Evolutionary conservation across 2,329 filamentous ascomycete species (phyloP).

Genomic region (Calonectria hongkongensis): DNA sequence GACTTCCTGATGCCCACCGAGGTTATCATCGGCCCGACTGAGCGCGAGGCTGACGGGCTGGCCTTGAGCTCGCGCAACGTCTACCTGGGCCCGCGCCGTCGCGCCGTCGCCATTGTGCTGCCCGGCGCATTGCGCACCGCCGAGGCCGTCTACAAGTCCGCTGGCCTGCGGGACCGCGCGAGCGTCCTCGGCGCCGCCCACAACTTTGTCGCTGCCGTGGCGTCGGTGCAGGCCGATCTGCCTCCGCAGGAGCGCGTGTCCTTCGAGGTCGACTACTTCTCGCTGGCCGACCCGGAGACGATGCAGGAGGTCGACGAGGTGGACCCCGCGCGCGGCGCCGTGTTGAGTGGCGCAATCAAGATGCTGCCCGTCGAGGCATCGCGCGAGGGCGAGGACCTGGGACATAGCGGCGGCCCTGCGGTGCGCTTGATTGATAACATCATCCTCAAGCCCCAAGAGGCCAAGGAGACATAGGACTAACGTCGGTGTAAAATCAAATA

Average conservation of each 20-base stretch:
- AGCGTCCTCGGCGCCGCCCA: constrained; percentile 84
- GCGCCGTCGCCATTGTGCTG: constrained; percentile 83
- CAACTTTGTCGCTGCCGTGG: constrained; percentile 72
- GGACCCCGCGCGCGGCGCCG: constrained; percentile 82
- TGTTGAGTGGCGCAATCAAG: constrained; percentile 92
- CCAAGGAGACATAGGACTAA: constrained; percentile 38
- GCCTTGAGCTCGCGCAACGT: constrained; percentile 96
- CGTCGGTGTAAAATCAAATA: constrained; percentile 39
- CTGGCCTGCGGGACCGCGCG: constrained; percentile 71
- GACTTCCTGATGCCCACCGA: constrained; percentile 89
- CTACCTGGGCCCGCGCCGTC: constrained; percentile 86
- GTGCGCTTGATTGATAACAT: constrained; percentile 97
- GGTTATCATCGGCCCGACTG: constrained; percentile 84
- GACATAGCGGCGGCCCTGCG: constrained; percentile 81
- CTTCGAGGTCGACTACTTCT: constrained; percentile 94
- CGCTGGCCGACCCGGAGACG: constrained; percentile 88
- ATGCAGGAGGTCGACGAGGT: constrained; percentile 86
- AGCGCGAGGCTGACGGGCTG: constrained; percentile 86
- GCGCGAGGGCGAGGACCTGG: constrained; percentile 82
- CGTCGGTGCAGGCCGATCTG: constrained; percentile 78
- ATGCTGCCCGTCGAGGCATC: constrained; percentile 88
- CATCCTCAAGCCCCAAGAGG: constrained; percentile 73
- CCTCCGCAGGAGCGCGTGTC: constrained; percentile 76
- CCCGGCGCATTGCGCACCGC: constrained; percentile 81
- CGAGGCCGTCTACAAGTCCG: constrained; percentile 77